Base-by-base conservation (phyloP, 345 rosid species). In the Brassica carinata region DNA sequence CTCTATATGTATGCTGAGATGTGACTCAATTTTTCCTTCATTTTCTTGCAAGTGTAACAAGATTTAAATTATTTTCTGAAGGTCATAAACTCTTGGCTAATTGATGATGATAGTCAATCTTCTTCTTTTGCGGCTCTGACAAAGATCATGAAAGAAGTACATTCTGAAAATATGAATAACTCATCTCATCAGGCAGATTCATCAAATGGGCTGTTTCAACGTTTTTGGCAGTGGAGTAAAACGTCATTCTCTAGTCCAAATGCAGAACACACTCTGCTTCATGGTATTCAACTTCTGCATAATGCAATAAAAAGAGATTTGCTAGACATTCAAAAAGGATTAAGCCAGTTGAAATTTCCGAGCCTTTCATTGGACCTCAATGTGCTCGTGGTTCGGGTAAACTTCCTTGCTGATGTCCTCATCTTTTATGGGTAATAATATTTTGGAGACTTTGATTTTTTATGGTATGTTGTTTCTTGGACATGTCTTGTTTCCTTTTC, bases 391-490 rank as follows among this genome's bases (percentile, higher is more conserved):
- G 85, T 75, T 71, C 87, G 82, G 81, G 77, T 93, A 59, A 90
- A 88, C 77, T 88, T 93, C 85, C 88, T 90, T 43, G 83, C 84
- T n/a, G 90, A 89, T 84, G 82, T 93, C 74, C 74, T 93, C 74
- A 78, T 83, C 78, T 87, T 93, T 78, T 90, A 91, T 79, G 72
- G 97, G 97, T 65, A 65, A 65, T 91, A 86, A 63, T 57, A 38
- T 71, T 15, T 55, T 64, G 59, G 64, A 11, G 33, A 48, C 81
- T 75, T 62, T 43, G 40, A 15, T 62, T 62, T 53, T 38, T 33
- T 14, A 48, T 51, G 70, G 9, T 71, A 29, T 71, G 29, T 77
- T 1, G 36, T 15, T 78, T 78, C 43, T 57, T 78, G 73, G 66
- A 57, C 14, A 17, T 40, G 4, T 45, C 30, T 59, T 18, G n/a